Evolutionary conservation across 2,329 filamentous ascomycete species (phyloP).

Genomic region (Xylariaceae sp.): DNA sequence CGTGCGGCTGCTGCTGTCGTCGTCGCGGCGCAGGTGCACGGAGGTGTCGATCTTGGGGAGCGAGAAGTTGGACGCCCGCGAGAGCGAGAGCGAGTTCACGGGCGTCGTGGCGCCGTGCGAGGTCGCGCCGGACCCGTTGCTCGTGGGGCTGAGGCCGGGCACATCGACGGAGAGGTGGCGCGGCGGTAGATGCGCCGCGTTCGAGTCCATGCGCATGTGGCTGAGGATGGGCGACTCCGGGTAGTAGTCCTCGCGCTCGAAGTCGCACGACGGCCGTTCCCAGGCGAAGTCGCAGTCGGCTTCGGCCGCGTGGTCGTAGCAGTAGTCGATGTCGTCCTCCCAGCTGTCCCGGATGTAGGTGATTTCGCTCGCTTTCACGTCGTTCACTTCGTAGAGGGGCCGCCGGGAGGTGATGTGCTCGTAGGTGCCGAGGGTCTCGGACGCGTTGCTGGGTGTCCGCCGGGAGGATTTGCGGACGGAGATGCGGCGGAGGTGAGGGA

Average conservation of each 20-base stretch:
- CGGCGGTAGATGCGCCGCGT: slow-evolving; percentile 12
- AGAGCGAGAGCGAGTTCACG: slow-evolving; percentile 25
- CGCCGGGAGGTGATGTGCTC: slow-evolving; percentile 37
- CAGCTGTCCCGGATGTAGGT: slow-evolving; percentile 46
- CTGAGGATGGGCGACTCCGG: slow-evolving; percentile 8
- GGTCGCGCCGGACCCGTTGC: slow-evolving; percentile 39
- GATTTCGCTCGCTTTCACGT: slow-evolving; percentile 22
- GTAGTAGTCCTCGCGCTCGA: slow-evolving; percentile 32
- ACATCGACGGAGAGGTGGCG: slow-evolving; percentile 37
- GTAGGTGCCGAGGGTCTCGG: slow-evolving; percentile 47
- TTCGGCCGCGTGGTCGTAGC: slow-evolving; percentile 63
- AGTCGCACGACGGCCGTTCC: slow-evolving; percentile 53
- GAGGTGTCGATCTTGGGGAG: slow-evolving; percentile 40
- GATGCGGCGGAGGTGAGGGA: slow-evolving; percentile 48
- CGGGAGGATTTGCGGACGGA: slow-evolving; percentile 32
- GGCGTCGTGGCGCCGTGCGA: slow-evolving; percentile 44
- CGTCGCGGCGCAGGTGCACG: slow-evolving; percentile 32
- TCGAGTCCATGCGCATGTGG: slow-evolving; percentile 7
- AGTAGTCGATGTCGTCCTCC: slow-evolving; percentile 68
- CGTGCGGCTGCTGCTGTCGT: slow-evolving; percentile 27
- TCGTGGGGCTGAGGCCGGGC: slow-evolving; percentile 46
- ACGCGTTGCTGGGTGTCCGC: slow-evolving; percentile 43
- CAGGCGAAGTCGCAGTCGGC: slow-evolving; percentile 63
- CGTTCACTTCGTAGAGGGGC: slow-evolving; percentile 27
- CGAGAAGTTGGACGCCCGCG: slow-evolving; percentile 47